Evolutionary conservation across 1,139 yeast genomes (phyloP).

Genomic region (Debaryomyces sp.): DNA sequence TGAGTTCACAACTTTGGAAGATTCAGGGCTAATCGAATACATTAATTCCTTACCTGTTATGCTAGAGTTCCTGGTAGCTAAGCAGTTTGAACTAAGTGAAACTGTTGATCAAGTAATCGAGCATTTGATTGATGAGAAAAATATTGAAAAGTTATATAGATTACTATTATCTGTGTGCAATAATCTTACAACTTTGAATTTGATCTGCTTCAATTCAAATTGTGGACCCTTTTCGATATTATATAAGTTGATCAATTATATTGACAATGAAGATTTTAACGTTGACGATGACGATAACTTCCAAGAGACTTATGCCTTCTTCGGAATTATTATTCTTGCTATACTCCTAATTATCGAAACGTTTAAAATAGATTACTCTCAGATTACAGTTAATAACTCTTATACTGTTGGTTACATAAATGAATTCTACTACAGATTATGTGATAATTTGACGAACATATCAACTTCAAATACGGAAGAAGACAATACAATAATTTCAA

Average conservation of each 20-base stretch:
- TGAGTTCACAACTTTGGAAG: conserved; percentile 58
- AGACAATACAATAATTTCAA: conserved; percentile 33
- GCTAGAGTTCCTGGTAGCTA: conserved; percentile 43
- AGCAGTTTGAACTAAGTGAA: conserved; percentile 39
- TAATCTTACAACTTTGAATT: conserved; percentile 43
- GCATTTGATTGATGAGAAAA: conserved; percentile 40
- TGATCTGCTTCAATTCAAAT: conserved; percentile 34
- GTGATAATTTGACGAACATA: conserved; percentile 30
- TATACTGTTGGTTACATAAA: conserved; percentile 38
- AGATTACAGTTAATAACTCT: conserved; percentile 29
- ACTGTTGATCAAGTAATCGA: conserved; percentile 35
- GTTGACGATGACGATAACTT: conserved; percentile 56
- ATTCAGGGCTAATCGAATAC: conserved; percentile 50
- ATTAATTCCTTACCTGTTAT: conserved; percentile 23
- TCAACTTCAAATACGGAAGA: conserved; percentile 23
- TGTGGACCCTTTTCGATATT: conserved; percentile 28
- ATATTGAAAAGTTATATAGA: conserved; percentile 50
- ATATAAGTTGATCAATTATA: conserved; percentile 31
- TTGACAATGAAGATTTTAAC: conserved; percentile 37
- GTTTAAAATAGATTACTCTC: conserved; percentile 43
- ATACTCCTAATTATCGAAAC: conserved; percentile 47
- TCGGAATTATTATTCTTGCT: conserved; percentile 60
- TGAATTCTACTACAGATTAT: conserved; percentile 35
- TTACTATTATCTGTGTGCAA: conserved; percentile 49
- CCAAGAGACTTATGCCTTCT: conserved; percentile 70